Base-by-base conservation (phyloP, 768 basidiomycete species). In the Cantharellus cinnabarinus region DNA sequence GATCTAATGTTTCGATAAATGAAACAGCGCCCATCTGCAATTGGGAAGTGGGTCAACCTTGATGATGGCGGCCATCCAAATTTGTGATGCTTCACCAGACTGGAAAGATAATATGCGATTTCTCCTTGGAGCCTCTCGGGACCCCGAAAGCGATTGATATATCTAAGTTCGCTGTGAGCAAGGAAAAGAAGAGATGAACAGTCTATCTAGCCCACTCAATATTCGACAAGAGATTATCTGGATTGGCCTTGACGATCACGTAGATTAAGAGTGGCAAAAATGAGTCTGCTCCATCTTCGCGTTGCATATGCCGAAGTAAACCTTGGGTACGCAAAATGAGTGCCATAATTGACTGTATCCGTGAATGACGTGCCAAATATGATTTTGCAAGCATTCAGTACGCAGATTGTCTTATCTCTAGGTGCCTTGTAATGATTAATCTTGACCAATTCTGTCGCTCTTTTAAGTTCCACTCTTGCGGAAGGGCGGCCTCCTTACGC, bases 341-440 rank as follows among this genome's bases (percentile, higher is more conserved):
- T 4, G 41, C 7, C 10, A 50, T 50, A 7, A 51, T 60, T 58
- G 20, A 20, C 10, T 4, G 57, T 10, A 48, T 48, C 4, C 41
- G 10, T 39, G 29, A 29, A 29, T 10, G 4, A 70, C 84, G 61
- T 63, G 91, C 94, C 95, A 66, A 95, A 98, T 65, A 99, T 98
- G 69, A 99, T 90, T 73, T 99, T 99, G 80, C 93, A 99, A 69
- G 82, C 87, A 67, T 99, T 99, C 56, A 98, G 72, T 42, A 98
- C 85, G 70, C 95, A 98, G 59, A 99, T 98, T 57, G 98, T 74
- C 71, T 99, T 99, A 70, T 99, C 95, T 50, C 95, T 77, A 4
- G 95, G 95, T 5, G 95, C 95, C 69, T 98, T 98, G 74, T 98
- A 99, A 68, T 97, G 91, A 66, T 95, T 98, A 62, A 99, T 84